These are phyloP conservation scores for Brassica nigra DNA, from an alignment of 345 rosid genomes.

Conservation along the genomic window DNA sequence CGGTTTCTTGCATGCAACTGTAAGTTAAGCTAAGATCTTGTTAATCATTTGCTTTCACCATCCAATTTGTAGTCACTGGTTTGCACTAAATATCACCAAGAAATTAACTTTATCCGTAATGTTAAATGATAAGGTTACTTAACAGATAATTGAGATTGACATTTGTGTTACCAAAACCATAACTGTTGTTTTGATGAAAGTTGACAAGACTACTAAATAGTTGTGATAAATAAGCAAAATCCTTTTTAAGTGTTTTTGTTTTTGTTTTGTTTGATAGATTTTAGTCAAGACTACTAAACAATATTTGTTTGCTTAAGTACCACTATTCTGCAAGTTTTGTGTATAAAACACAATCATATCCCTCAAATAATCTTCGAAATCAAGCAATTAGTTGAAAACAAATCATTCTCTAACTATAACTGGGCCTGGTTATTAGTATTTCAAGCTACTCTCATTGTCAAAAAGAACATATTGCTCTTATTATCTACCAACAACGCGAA, in stretches of 20 bases:
- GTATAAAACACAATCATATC: constrained; percentile 21
- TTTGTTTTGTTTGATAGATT: not conserved
- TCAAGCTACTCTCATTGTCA: constrained; percentile 12
- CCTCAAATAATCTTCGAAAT: constrained; percentile 34
- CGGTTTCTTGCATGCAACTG: constrained; percentile 14
- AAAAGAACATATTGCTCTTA: not conserved
- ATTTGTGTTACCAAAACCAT: constrained; percentile 25
- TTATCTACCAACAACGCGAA: not conserved
- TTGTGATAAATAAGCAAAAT: constrained; percentile 39
- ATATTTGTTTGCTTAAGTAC: not conserved
- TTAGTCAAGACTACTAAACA: too few species aligned
- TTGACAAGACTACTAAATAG: constrained; percentile 35
- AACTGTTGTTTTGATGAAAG: constrained; percentile 23
- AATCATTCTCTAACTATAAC: constrained; percentile 39
- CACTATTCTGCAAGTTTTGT: constrained; percentile 28
- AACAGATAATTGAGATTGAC: constrained; percentile 18
- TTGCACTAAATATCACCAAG: constrained; percentile 28
- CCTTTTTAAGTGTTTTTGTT: not conserved
- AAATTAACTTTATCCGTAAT: constrained; percentile 10
- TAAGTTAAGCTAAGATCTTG: not conserved
- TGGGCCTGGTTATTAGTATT: constrained; percentile 32
- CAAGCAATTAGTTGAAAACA: constrained; percentile 44
- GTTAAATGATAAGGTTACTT: constrained; percentile 30
- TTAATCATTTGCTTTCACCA: constrained; percentile 18
- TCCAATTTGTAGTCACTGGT: constrained; percentile 16